A percentile compares a stretch with the other conserved stretches of the same genome.
Evolutionary conservation across 306 rosid species (phyloP).

Genomic region (Ammopiptanthus mongolicus): DNA sequence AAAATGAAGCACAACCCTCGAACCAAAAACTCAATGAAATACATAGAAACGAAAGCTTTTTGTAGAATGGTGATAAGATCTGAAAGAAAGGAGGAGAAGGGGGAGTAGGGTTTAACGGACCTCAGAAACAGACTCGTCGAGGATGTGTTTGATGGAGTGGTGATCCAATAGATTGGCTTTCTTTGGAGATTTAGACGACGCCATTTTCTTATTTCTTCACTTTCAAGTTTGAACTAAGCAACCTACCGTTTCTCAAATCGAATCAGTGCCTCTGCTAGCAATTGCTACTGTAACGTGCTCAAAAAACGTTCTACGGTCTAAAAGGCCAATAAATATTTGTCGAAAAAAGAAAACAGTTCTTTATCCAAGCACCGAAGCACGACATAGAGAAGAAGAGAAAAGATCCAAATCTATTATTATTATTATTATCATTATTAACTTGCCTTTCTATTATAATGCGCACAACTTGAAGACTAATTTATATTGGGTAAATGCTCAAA

Average conservation of each 20-base stretch:
- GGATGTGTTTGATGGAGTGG: constrained; percentile 77
- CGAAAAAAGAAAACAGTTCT: no score
- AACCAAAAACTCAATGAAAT: background rate
- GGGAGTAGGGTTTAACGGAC: constrained; percentile 45
- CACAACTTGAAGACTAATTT: no score
- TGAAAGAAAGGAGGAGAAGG: background rate
- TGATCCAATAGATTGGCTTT: constrained; percentile 86
- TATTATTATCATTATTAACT: no score
- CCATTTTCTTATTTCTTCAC: constrained; percentile 37
- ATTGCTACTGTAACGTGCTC: background rate
- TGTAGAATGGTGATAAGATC: background rate
- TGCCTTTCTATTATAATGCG: no score
- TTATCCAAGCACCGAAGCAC: no score
- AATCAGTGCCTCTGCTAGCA: background rate
- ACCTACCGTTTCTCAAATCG: no score
- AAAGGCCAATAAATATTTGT: no score
- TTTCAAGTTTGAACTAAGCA: constrained; percentile 15
- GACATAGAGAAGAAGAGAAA: no score
- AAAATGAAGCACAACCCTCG: background rate
- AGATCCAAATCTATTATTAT: no score
- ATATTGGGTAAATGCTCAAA: no score
- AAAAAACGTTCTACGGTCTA: no score
- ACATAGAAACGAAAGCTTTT: background rate
- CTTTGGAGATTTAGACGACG: constrained; percentile 51
- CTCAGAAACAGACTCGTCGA: constrained; percentile 88